Conservation (phyloP, 2,329 filamentous ascomycete genomes). For the Coleophoma crateriformis region DNA sequence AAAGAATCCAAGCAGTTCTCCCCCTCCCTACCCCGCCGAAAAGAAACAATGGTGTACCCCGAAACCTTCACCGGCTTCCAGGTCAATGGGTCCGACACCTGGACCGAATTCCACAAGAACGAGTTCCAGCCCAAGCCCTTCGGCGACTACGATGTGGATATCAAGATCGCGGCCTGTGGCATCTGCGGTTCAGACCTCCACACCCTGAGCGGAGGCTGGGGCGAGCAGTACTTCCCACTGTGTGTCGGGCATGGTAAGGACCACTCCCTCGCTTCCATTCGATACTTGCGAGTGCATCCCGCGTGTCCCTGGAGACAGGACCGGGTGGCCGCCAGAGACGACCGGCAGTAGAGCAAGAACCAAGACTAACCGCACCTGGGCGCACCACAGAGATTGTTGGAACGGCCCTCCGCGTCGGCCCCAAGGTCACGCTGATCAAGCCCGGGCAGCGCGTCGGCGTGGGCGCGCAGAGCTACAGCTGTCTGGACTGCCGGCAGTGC, state of each 20-base stretch:
- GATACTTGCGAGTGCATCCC: no score
- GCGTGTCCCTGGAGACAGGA: no score
- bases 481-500: constrained; percentile 48
- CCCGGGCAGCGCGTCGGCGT: constrained; percentile 49
- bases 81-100: constrained; percentile 31
- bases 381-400: constrained; percentile 57
- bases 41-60: constrained; percentile 33
- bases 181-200: constrained; percentile 70
- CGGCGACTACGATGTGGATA: constrained; percentile 79
- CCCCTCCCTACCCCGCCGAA: neutral
- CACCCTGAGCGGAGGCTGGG: constrained; percentile 58
- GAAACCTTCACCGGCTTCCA: constrained; percentile 59
- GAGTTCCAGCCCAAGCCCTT: constrained; percentile 81
- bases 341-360: neutral
- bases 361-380: neutral
- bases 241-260: constrained; percentile 41
- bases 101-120: constrained; percentile 26
- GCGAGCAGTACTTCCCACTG: constrained; percentile 42
- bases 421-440: constrained; percentile 53
- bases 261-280: neutral
- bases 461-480: constrained; percentile 48
- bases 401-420: constrained; percentile 60
- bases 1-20: neutral
- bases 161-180: constrained; percentile 79
- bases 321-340: no score